Conservation (phyloP, 352 stramenopile species). For the Globisporangium abappressorium region DNA sequence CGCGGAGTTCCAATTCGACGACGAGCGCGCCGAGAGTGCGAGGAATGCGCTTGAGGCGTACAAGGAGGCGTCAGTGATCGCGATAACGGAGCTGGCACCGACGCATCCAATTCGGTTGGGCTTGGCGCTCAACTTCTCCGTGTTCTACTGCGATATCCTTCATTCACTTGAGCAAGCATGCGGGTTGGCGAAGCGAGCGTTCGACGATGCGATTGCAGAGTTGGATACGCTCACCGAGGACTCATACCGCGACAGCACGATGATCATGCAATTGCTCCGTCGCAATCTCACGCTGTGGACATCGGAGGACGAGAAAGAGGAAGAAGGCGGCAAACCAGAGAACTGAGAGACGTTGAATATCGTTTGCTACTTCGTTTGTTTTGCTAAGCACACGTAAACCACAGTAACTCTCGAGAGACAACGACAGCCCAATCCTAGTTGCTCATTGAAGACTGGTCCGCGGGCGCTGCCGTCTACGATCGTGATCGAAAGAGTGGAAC, state of each 20-base stretch:
- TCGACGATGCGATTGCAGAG: constrained; percentile 99
- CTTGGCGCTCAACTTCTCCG: constrained; percentile 98
- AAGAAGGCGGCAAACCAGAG: constrained; percentile 61
- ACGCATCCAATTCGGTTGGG: constrained; percentile 97
- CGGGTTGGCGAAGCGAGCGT: constrained; percentile 95
- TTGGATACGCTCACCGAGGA: constrained; percentile 99
- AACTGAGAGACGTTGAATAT: neutral
- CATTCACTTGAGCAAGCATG: constrained; percentile 94
- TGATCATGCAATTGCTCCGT: constrained; percentile 99
- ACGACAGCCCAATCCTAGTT: neutral
- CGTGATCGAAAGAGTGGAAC: neutral
- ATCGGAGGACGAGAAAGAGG: constrained; percentile 32
- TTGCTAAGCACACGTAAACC: neutral
- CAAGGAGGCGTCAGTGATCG: constrained; percentile 56
- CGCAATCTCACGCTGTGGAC: constrained; percentile 99
- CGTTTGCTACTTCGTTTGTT: neutral
- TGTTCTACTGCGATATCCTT: constrained; percentile 99
- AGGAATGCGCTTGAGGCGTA: constrained; percentile 91
- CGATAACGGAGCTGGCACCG: constrained; percentile 43
- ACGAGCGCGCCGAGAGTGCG: constrained; percentile 90
- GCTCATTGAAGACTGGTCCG: neutral
- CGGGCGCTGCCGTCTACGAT: neutral
- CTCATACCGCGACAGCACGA: constrained; percentile 99
- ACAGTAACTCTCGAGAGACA: too few relatives aligned
- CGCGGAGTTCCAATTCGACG: constrained; percentile 98